Percentiles rank a stretch among this genome's conserved stretches.
These are phyloP conservation scores for Citrus medica DNA, from an alignment of 345 rosid species.

Conservation along the genomic window DNA sequence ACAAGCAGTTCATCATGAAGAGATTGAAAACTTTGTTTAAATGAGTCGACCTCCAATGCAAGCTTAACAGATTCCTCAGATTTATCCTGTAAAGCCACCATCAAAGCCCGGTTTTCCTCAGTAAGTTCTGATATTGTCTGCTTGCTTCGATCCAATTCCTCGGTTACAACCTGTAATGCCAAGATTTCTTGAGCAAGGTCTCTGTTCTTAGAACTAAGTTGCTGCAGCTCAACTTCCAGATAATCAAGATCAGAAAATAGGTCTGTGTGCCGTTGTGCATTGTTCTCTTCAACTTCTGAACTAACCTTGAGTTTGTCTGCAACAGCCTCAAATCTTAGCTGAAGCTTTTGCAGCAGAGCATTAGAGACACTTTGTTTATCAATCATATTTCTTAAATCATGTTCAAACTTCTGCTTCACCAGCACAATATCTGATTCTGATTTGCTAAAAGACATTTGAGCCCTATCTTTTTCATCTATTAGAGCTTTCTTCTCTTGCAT, in stretches of 20 bases:
- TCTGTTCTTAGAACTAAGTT: slow-evolving; percentile 48
- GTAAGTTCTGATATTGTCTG: slow-evolving; percentile 50
- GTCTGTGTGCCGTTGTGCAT: slow-evolving; percentile 40
- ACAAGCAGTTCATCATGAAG: slow-evolving; percentile 38
- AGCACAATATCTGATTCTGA: slow-evolving; percentile 47
- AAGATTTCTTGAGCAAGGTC: slow-evolving; percentile 55
- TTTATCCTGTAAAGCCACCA: slow-evolving; percentile 47
- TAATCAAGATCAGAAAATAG: slow-evolving; percentile 52
- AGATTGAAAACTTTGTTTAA: slow-evolving; percentile 37
- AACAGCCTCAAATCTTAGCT: slow-evolving; percentile 53
- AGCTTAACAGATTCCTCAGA: slow-evolving; percentile 49
- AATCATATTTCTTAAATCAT: slow-evolving; percentile 37
- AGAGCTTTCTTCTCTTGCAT: slow-evolving; percentile 52
- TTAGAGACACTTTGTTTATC: slow-evolving; percentile 48
- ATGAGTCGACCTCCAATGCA: slow-evolving; percentile 38
- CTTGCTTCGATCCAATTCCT: slow-evolving; percentile 57
- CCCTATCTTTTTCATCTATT: slow-evolving; percentile 47
- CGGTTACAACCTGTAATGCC: slow-evolving; percentile 40
- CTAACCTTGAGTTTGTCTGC: slow-evolving; percentile 44
- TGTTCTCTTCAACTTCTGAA: slow-evolving; percentile 53
- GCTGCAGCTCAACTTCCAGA: slow-evolving; percentile 53
- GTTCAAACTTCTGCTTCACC: slow-evolving; percentile 56
- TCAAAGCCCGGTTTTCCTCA: slow-evolving; percentile 52
- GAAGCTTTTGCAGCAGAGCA: slow-evolving; percentile 54
- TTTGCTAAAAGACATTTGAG: slow-evolving; percentile 33